These are phyloP conservation scores for Tuber brumale DNA, from an alignment of 495 filamentous ascomycete genomes.

Conservation along the genomic window DNA sequence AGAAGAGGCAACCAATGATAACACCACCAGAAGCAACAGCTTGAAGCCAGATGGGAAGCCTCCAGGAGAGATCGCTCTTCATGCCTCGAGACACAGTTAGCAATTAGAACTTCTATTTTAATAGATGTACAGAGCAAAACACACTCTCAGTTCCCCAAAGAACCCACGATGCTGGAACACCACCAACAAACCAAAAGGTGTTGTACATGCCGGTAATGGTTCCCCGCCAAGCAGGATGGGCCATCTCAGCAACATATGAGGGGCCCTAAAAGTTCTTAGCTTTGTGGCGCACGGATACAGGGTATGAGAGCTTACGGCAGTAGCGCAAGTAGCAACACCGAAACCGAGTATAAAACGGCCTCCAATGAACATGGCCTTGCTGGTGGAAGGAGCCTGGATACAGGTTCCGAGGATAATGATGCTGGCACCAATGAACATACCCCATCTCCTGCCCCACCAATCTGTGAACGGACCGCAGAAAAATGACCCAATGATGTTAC, in stretches of 20 bases:
- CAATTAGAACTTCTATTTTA: constrained; percentile 20
- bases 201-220: constrained; percentile 53
- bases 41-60: constrained; percentile 36
- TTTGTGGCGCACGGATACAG: constrained; percentile 24
- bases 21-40: constrained; percentile 24
- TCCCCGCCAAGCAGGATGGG: constrained; percentile 52
- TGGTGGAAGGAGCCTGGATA: constrained; percentile 43
- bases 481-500: constrained; percentile 51
- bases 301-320: constrained; percentile 4
- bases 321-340: constrained; percentile 43
- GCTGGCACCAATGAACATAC: constrained; percentile 40
- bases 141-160: constrained; percentile 52
- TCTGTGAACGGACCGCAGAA: constrained; percentile 42
- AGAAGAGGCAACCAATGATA: constrained; percentile 27
- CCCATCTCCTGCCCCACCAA: constrained; percentile 38
- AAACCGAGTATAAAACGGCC: constrained; percentile 57
- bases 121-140: constrained; percentile 48
- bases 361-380: constrained; percentile 51
- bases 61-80: constrained; percentile 14
- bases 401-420: constrained; percentile 41
- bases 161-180: constrained; percentile 45
- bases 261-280: constrained; percentile 46
- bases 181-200: constrained; percentile 54
- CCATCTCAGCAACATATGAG: constrained; percentile 50
- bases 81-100: constrained; percentile 15